Evolutionary conservation across 768 basidiomycete species (phyloP).

Genomic region (Gelatoporia subvermispora): DNA sequence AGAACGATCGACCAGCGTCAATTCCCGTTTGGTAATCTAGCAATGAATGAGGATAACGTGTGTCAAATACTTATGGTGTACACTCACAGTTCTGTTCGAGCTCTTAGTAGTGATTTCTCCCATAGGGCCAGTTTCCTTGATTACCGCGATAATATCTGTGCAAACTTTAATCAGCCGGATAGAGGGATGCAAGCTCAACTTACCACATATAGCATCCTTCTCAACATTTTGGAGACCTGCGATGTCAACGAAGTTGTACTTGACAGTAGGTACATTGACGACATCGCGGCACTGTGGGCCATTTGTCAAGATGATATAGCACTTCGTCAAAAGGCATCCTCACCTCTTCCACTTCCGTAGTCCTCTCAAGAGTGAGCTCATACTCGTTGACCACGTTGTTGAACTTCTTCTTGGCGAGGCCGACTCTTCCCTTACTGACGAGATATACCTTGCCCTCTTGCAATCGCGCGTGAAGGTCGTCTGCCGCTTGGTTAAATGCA

Average conservation of each 20-base stretch:
- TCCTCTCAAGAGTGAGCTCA: conserved; percentile 80
- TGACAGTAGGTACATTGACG: conserved; percentile 70
- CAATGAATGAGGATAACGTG: conserved; percentile 1
- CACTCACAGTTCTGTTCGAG: conserved; percentile 55
- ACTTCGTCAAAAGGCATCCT: conserved; percentile 12
- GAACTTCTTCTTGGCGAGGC: conserved; percentile 97
- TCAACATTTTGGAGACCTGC: conserved; percentile 52
- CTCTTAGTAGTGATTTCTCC: conserved; percentile 72
- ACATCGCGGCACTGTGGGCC: conserved; percentile 69
- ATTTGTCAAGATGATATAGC: conserved; percentile 3
- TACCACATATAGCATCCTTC: conserved; percentile 85
- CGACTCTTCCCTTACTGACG: conserved; percentile 85
- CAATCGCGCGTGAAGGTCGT: conserved; percentile 76
- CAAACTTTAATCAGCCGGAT: neutral
- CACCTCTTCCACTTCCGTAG: conserved; percentile 84
- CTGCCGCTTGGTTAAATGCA: conserved; percentile 82
- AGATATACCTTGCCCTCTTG: conserved; percentile 92
- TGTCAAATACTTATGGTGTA: neutral
- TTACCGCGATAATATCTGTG: conserved; percentile 81
- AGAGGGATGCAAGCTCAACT: conserved; percentile 15
- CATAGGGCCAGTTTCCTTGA: conserved; percentile 72
- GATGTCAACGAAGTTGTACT: conserved; percentile 77
- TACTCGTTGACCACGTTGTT: conserved; percentile 88
- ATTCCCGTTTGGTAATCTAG: conserved; percentile 84
- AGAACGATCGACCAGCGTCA: conserved; percentile 83